These are phyloP conservation scores for Colletotrichum brevisporum DNA, from an alignment of 2,329 filamentous ascomycete species.

Conservation along the genomic window DNA sequence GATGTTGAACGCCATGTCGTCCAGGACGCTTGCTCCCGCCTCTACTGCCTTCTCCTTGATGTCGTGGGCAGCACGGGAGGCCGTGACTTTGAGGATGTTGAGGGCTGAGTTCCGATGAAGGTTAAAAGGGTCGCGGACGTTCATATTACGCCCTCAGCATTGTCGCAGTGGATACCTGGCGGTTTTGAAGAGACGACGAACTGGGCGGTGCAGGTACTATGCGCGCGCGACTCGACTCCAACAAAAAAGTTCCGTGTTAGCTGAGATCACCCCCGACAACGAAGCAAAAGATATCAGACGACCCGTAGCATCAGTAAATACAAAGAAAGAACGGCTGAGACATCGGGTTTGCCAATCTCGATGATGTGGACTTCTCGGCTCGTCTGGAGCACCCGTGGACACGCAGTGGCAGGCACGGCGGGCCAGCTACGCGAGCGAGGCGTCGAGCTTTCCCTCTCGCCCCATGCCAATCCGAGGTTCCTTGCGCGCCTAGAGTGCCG, in stretches of 20 bases:
- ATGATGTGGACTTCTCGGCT: constrained; percentile 36
- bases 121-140: constrained; percentile 60
- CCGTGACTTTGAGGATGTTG: constrained; percentile 62
- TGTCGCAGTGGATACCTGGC: constrained; percentile 37
- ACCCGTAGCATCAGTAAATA: constrained; percentile 36
- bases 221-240: constrained; percentile 17
- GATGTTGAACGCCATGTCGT: constrained; percentile 76
- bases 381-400: constrained; percentile 12
- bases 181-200: constrained; percentile 36
- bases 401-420: constrained; percentile 5
- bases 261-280: constrained; percentile 21
- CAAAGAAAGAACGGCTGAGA: constrained; percentile 35
- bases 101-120: constrained; percentile 52
- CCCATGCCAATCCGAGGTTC: background rate
- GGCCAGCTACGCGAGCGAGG: background rate
- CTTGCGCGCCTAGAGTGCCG: constrained; percentile 21
- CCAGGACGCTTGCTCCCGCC: constrained; percentile 63
- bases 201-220: constrained; percentile 24
- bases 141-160: constrained; percentile 49
- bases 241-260: background rate
- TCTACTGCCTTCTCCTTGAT: constrained; percentile 64
- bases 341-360: constrained; percentile 29
- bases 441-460: background rate
- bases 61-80: constrained; percentile 59
- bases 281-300: constrained; percentile 11